These are phyloP conservation scores for Saturnispora zaruensis DNA, from an alignment of 805 yeast species.

Conservation along the genomic window DNA sequence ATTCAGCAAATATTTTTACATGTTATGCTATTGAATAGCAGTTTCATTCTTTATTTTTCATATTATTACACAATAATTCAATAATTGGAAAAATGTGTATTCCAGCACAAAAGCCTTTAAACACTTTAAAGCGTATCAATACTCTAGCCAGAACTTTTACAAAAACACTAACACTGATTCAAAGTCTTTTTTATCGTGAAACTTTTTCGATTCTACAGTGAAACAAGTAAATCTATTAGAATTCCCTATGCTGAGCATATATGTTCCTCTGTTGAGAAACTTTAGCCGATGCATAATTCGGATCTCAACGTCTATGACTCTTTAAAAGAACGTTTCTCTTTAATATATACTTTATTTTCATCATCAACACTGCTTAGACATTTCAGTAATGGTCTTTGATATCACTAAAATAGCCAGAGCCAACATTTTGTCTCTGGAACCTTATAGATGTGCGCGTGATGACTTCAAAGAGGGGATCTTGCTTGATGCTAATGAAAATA, in stretches of 20 bases:
- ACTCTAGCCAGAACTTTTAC: no score
- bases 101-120: no score
- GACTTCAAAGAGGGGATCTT: conserved; percentile 84
- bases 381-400: conserved; percentile 36
- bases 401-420: conserved; percentile 65
- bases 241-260: not conserved
- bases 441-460: conserved; percentile 95
- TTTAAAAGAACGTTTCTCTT: not conserved
- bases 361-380: not conserved
- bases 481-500: conserved; percentile 93
- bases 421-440: conserved; percentile 72
- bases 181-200: not conserved
- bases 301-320: not conserved
- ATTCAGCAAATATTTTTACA: no score
- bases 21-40: no score
- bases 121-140: no score
- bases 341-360: not conserved
- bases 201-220: not conserved
- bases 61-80: no score
- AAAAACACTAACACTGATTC: no score
- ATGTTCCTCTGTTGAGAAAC: not conserved
- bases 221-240: not conserved
- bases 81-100: no score
- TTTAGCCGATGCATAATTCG: not conserved
- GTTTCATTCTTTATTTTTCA: no score